Evolutionary conservation across 148 eudicot genomes (phyloP).

Genomic region (Vaccinium darrowii): DNA sequence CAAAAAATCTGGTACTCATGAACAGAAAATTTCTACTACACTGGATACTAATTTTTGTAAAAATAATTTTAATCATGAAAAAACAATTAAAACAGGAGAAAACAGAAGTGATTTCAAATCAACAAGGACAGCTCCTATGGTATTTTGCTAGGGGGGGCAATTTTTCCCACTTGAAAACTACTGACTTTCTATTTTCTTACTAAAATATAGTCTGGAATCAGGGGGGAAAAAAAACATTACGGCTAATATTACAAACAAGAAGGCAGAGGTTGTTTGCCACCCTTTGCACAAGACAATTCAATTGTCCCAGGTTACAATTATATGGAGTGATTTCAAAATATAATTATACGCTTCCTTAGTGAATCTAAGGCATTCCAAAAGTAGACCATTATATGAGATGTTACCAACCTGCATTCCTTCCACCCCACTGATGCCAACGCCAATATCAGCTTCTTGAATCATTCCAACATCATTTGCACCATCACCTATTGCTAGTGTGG

Average conservation of each 20-base stretch:
- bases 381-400: background rate
- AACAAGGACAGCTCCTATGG: slow-evolving; percentile 8
- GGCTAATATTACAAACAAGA: background rate
- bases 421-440: slow-evolving; percentile 95
- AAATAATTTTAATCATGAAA: background rate
- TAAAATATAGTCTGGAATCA: slow-evolving; percentile 1
- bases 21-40: background rate
- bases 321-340: background rate
- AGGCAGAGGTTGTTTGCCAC: background rate
- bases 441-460: slow-evolving; percentile 99
- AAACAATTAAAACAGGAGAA: background rate
- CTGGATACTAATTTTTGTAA: background rate
- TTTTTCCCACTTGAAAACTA: background rate
- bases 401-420: slow-evolving; percentile 96
- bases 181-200: background rate
- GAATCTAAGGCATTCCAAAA: background rate
- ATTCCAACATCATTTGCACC: slow-evolving; percentile 99
- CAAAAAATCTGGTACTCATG: background rate
- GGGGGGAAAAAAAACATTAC: background rate
- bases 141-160: slow-evolving; percentile 1
- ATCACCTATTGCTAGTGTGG: slow-evolving; percentile 92
- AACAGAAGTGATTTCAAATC: background rate
- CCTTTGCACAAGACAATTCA: background rate
- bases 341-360: background rate
- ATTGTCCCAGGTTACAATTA: background rate